Evolutionary conservation across 192 early-diverging fungal species (phyloP).

Genomic region (Geosiphon pyriformis): DNA sequence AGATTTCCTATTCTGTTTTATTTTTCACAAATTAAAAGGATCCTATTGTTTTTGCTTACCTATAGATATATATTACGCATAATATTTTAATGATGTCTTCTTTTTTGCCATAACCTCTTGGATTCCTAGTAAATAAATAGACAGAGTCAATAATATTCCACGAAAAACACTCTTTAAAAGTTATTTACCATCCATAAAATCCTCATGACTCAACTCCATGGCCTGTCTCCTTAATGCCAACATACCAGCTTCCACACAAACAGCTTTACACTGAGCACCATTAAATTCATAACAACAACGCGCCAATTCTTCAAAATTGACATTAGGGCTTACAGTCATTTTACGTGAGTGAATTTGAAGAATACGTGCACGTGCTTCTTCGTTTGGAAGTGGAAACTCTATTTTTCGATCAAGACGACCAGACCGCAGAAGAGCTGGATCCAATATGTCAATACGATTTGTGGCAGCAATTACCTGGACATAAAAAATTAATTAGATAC

Average conservation of each 20-base stretch:
- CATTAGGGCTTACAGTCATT: conserved; percentile 91
- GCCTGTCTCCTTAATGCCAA: conserved; percentile 89
- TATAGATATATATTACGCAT: conserved; percentile 73
- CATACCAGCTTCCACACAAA: conserved; percentile 99
- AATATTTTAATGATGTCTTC: conserved; percentile 92
- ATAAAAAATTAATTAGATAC: conserved; percentile 20
- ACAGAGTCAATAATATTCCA: background rate
- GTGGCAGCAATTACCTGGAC: conserved; percentile 95
- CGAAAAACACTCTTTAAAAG: too few species aligned
- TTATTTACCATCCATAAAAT: conserved; percentile 81
- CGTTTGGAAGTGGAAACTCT: conserved; percentile 88
- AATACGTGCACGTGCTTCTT: conserved; percentile 91
- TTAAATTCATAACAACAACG: conserved; percentile 98
- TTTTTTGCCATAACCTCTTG: conserved; percentile 99
- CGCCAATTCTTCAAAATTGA: conserved; percentile 96
- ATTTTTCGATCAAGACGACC: conserved; percentile 90
- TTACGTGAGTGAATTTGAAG: conserved; percentile 97
- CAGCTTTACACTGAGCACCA: conserved; percentile 98
- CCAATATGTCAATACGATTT: conserved; percentile 91
- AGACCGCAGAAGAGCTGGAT: conserved; percentile 83
- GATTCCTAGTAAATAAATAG: conserved; percentile 53
- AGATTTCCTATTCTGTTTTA: too few species aligned
- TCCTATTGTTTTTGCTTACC: too few species aligned
- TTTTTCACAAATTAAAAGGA: too few species aligned
- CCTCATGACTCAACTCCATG: conserved; percentile 86